Evolutionary conservation across 2,329 filamentous ascomycete genomes (phyloP).

Genomic region (Aurifilum marmelostoma): DNA sequence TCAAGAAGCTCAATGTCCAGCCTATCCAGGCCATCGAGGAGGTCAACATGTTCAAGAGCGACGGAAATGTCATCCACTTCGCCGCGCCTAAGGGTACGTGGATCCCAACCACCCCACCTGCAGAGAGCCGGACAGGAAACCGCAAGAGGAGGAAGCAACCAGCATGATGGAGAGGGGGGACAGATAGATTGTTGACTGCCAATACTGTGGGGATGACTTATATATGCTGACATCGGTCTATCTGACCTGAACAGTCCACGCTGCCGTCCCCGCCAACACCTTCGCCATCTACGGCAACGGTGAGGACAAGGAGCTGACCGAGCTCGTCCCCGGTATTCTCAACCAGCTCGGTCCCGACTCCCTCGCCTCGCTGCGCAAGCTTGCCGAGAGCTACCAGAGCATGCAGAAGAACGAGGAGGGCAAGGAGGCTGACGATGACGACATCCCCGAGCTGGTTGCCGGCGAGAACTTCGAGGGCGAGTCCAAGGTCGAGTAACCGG

Average conservation of each 20-base stretch:
- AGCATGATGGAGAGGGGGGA: background rate
- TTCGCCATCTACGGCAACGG: constrained; percentile 99
- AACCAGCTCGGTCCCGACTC: constrained; percentile 99
- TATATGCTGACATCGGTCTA: constrained; percentile 20
- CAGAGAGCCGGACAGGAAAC: background rate
- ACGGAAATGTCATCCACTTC: constrained; percentile 99
- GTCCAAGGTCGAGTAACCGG: constrained; percentile 86
- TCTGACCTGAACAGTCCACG: constrained; percentile 72
- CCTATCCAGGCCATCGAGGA: constrained; percentile 99
- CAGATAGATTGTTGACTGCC: background rate
- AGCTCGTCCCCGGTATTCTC: constrained; percentile 98
- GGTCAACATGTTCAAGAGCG: constrained; percentile 99
- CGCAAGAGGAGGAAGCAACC: background rate
- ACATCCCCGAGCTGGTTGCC: constrained; percentile 95
- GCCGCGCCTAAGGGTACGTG: constrained; percentile 87
- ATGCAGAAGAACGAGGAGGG: constrained; percentile 91
- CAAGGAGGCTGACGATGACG: constrained; percentile 80
- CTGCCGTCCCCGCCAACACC: constrained; percentile 95
- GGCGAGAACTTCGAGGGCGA: constrained; percentile 87
- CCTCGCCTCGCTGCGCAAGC: constrained; percentile 94
- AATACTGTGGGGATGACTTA: background rate
- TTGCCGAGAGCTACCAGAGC: constrained; percentile 99
- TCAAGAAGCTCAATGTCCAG: constrained; percentile 99
- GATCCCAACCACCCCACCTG: constrained; percentile 6
- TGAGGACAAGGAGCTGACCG: constrained; percentile 99